Evolutionary conservation across 129 eudicot genomes (phyloP).

Genomic region (Flaveria sonorensis): DNA sequence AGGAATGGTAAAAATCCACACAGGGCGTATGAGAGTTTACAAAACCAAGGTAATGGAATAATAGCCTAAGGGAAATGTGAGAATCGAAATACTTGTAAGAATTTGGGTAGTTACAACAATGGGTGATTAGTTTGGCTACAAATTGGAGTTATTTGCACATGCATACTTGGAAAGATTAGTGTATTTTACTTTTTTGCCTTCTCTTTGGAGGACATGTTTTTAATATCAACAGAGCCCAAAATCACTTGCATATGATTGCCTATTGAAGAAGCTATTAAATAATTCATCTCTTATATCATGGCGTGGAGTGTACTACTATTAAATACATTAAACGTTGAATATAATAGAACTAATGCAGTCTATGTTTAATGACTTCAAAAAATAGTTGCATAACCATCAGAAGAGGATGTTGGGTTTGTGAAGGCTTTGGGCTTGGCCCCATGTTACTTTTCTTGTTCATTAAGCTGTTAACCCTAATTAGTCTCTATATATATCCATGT

Average conservation of each 20-base stretch:
- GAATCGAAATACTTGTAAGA: too few relatives aligned
- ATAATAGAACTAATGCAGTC: not conserved
- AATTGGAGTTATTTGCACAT: too few relatives aligned
- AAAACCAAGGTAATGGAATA: not conserved
- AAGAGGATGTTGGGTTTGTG: not conserved
- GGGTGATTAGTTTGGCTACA: too few relatives aligned
- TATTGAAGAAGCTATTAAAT: not conserved
- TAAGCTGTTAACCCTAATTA: too few relatives aligned
- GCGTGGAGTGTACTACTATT: not conserved
- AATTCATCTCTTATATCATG: not conserved
- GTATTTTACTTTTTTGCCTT: too few relatives aligned
- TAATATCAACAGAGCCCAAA: not conserved
- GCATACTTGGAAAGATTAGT: too few relatives aligned
- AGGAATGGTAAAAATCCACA: not conserved
- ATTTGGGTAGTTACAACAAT: too few relatives aligned
- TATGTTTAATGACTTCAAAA: not conserved
- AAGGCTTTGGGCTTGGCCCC: too few relatives aligned
- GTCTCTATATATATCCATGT: too few relatives aligned
- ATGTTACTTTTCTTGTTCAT: too few relatives aligned
- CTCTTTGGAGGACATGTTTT: too few relatives aligned
- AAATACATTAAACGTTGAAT: not conserved
- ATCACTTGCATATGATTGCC: not conserved
- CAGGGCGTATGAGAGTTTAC: not conserved
- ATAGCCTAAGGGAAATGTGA: too few relatives aligned
- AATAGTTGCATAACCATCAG: conserved; percentile 18